Evolutionary conservation across 2,329 filamentous ascomycete genomes (phyloP), one percentile per base, ranked within the genome.

Genomic region (Hypomyces perniciosus): DNA sequence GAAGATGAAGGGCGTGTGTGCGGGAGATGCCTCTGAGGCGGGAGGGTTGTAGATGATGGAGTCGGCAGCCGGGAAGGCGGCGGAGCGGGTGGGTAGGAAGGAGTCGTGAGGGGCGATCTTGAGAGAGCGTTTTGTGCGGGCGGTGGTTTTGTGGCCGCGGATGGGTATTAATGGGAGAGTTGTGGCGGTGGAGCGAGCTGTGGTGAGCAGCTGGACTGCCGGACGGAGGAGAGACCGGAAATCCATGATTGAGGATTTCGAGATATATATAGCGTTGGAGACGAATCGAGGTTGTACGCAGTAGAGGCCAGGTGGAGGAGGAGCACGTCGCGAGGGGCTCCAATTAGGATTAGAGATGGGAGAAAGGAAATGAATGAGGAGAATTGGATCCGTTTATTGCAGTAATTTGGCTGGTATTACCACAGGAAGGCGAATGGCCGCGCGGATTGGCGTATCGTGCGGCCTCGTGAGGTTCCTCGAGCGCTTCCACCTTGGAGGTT

Each of bases 1-100:
- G 68, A 85, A 85, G 63, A 82, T 78, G 68, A 83, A 77, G 51
- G 82, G 82, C n/a, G 82, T 85, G 69, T 85, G 78, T 60, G 74
- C 75, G 51, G 83, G 80, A n/a, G 79, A 77, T 3, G 77, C 70
- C 50, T 73, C 70, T 8, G 78, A 72, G 12, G 77, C 68, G 28
- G 79, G 78, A 38, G 78, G 79, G 68, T 80, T 81, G 70, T 78
- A 81, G 63, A 81, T 73, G 62, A 81, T 75, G 57, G 68, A 62
- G 56, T 67, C 61, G 57, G 59, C 59, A 57, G 61, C 59, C 39
- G 65, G 57, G 50, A 67, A 65, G 38, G 63, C 56, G 51, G 66
- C 39, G 41, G 61, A 54, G 46, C 66, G 65, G 55, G 62, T 68
- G 56, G 64, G 70, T 38, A 80, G 68, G 67, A 85, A 85, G 57